These are phyloP conservation scores for Aspergillus baeticus DNA, from an alignment of 495 filamentous ascomycete genomes.

Conservation along the genomic window DNA sequence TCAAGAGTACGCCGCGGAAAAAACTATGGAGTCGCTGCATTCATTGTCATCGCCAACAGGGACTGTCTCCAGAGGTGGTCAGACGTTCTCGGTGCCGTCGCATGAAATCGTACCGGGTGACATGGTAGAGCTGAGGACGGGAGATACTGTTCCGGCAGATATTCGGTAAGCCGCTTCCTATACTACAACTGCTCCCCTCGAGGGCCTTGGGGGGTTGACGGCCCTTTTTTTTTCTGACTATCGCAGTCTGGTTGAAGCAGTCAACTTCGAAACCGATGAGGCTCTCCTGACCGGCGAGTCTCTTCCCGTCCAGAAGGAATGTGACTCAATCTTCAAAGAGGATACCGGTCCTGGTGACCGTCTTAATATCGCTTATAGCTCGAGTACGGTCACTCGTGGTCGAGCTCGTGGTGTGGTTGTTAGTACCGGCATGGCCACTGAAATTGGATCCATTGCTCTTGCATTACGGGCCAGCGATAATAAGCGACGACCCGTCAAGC, in stretches of 20 bases:
- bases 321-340: slow-evolving; percentile 38
- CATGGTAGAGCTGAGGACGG: slow-evolving; percentile 74
- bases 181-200: slow-evolving; percentile 24
- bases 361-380: slow-evolving; percentile 68
- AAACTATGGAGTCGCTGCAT: slow-evolving; percentile 72
- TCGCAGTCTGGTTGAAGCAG: slow-evolving; percentile 56
- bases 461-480: slow-evolving; percentile 51
- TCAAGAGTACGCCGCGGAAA: slow-evolving; percentile 70
- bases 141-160: slow-evolving; percentile 81
- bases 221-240: slow-evolving; percentile 26
- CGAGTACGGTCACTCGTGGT: slow-evolving; percentile 69
- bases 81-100: slow-evolving; percentile 52
- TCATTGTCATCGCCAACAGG: slow-evolving; percentile 63
- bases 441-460: slow-evolving; percentile 70
- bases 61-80: slow-evolving; percentile 51
- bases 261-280: slow-evolving; percentile 71
- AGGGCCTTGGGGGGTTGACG: background rate
- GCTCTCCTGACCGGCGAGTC: too few relatives aligned
- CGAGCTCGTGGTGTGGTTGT: slow-evolving; percentile 66
- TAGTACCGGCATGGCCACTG: slow-evolving; percentile 69
- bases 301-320: too few relatives aligned
- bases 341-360: slow-evolving; percentile 66
- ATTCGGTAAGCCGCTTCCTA: slow-evolving; percentile 48
- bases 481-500: slow-evolving; percentile 53
- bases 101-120: slow-evolving; percentile 60